phyloP scores from a whole-genome alignment of 2,329 filamentous ascomycete species.

The Dactylellina drechsleri region DNA sequence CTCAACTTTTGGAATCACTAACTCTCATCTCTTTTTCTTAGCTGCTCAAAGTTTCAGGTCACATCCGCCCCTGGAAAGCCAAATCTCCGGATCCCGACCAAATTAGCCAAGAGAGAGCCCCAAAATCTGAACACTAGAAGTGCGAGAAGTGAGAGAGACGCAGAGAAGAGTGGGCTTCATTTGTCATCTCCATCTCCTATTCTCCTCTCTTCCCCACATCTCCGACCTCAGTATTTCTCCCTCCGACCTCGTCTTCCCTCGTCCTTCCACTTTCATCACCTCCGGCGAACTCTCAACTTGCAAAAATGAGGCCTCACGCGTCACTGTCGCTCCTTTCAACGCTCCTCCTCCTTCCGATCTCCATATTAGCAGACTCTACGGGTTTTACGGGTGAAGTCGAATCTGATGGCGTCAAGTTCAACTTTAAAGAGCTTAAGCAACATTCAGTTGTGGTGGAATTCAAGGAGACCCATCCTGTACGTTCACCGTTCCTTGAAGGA shows the following conservation, averaged over 20 bases:
- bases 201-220: constrained; percentile 13
- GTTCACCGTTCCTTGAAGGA: constrained; percentile 10
- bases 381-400: constrained; percentile 53
- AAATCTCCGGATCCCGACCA: constrained; percentile 55
- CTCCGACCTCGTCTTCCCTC: constrained; percentile 16
- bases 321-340: constrained; percentile 52
- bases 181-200: constrained; percentile 35
- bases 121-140: constrained; percentile 8
- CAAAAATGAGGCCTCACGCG: constrained; percentile 45
- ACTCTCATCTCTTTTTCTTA: constrained; percentile 32
- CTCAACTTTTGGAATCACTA: constrained; percentile 28
- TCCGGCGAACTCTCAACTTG: constrained; percentile 22
- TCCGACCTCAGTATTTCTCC: constrained; percentile 8
- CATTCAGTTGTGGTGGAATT: constrained; percentile 39
- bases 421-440: constrained; percentile 54
- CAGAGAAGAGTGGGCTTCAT: constrained; percentile 27
- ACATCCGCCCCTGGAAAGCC: constrained; percentile 39
- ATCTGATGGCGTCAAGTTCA: constrained; percentile 54
- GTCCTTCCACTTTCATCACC: constrained; percentile 17
- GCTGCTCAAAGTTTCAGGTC: constrained; percentile 20
- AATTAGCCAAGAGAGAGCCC: constrained; percentile 43
- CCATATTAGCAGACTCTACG: constrained; percentile 47
- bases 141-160: constrained; percentile 4
- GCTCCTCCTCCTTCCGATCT: constrained; percentile 54
- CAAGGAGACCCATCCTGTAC: constrained; percentile 22